phyloP scores from a whole-genome alignment of 495 filamentous ascomycete genomes.

The Immersiella caudata region DNA sequence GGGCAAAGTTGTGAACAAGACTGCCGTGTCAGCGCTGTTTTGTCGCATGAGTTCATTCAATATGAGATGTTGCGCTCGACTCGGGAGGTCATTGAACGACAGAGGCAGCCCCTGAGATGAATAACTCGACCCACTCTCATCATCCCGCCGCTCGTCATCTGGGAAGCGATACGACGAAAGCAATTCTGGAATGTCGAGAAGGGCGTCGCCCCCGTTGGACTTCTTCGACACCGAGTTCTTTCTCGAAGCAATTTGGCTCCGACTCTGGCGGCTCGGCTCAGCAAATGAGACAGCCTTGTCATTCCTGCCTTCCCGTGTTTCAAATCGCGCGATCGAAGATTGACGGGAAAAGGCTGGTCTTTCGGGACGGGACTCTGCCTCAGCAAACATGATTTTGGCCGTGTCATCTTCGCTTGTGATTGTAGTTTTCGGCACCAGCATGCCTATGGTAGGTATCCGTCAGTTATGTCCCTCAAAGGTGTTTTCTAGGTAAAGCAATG shows the following conservation, averaged over 20 bases:
- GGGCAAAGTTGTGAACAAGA: slow-evolving; percentile 81
- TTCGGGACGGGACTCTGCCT: slow-evolving; percentile 42
- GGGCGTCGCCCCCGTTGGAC: slow-evolving; percentile 28
- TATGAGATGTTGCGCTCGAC: slow-evolving; percentile 80
- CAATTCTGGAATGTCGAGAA: slow-evolving; percentile 43
- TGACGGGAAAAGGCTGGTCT: slow-evolving; percentile 52
- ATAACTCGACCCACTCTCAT: slow-evolving; percentile 58
- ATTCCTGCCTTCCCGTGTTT: slow-evolving; percentile 58
- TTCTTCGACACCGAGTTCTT: slow-evolving; percentile 36
- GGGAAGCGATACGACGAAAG: slow-evolving; percentile 35
- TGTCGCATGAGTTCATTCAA: slow-evolving; percentile 79
- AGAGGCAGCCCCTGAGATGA: slow-evolving; percentile 63
- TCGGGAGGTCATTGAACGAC: slow-evolving; percentile 85
- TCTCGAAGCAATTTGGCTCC: slow-evolving; percentile 33
- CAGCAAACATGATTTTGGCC: slow-evolving; percentile 78
- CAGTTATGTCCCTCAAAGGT: no score
- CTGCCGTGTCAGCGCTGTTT: slow-evolving; percentile 71
- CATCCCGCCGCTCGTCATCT: slow-evolving; percentile 24
- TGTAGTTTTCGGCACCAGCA: slow-evolving; percentile 72
- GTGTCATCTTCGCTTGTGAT: slow-evolving; percentile 65
- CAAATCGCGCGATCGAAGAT: slow-evolving; percentile 60
- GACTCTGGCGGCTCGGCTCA: slow-evolving; percentile 23
- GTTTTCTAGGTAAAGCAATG: no score
- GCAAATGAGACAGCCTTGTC: slow-evolving; percentile 73
- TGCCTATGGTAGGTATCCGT: no score